phyloP scores from a whole-genome alignment of 495 filamentous ascomycete species.

The Chaetomium cochliodes region DNA sequence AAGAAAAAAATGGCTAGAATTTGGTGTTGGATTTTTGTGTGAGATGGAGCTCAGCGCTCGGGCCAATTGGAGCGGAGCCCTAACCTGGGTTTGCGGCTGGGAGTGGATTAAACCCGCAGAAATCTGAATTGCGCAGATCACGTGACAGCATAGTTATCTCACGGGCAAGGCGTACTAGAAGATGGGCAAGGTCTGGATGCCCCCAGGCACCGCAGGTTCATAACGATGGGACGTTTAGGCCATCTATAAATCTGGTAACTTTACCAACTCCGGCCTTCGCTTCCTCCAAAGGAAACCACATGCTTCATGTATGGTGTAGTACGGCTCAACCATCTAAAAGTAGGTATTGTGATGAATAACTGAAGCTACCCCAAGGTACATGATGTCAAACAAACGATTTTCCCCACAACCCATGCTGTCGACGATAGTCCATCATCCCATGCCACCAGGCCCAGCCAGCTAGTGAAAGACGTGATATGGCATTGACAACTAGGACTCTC shows the following conservation, averaged over 20 bases:
- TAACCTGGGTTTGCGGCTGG: slow-evolving; percentile 24
- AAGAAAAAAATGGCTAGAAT: slow-evolving; percentile 27
- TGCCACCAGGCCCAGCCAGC: background rate
- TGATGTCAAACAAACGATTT: background rate
- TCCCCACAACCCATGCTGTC: background rate
- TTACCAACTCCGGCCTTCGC: background rate
- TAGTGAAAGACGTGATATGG: background rate
- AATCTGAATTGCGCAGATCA: background rate
- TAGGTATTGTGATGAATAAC: background rate
- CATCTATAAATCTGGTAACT: background rate
- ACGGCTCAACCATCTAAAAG: too few species aligned
- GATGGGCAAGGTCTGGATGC: too few species aligned
- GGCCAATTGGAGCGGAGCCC: slow-evolving; percentile 37
- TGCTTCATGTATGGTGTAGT: too few species aligned
- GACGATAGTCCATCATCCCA: background rate
- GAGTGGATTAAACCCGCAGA: background rate
- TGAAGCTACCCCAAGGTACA: background rate
- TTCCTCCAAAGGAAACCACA: too few species aligned
- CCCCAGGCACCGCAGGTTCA: too few species aligned
- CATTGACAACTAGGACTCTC: background rate
- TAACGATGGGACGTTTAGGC: background rate
- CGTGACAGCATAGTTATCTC: background rate
- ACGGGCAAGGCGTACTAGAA: too few species aligned
- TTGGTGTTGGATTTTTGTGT: slow-evolving; percentile 36
- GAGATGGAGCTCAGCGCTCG: slow-evolving; percentile 29